Percentiles rank a stretch among this genome's conserved stretches.
phyloP scores from a whole-genome alignment of 257 asterid species.

The Leonotis leonurus region DNA sequence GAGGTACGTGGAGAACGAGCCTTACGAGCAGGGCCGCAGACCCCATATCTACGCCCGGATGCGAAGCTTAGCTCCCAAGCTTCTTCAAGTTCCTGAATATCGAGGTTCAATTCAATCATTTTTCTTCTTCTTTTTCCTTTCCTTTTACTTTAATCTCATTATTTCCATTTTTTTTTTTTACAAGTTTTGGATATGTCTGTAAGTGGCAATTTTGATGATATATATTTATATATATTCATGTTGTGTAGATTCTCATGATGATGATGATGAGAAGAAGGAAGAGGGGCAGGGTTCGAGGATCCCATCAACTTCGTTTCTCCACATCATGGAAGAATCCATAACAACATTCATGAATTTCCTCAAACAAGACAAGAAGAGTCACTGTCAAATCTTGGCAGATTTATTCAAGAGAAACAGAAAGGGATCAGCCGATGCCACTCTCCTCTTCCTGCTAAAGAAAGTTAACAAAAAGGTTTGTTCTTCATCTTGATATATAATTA shows the following conservation, averaged over 20 bases:
- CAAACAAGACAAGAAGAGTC: constrained; percentile 66
- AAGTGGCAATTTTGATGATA: too few relatives aligned
- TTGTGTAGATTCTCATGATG: too few relatives aligned
- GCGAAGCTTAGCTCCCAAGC: constrained; percentile 66
- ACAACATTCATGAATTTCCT: constrained; percentile 79
- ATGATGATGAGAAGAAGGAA: constrained; percentile 40
- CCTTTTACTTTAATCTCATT: too few relatives aligned
- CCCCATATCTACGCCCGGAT: constrained; percentile 77
- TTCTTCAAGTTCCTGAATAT: constrained; percentile 88
- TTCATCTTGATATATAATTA: too few relatives aligned
- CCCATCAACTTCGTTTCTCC: constrained; percentile 64
- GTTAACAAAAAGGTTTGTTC: constrained; percentile 54
- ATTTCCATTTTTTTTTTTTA: too few relatives aligned
- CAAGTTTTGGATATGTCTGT: too few relatives aligned
- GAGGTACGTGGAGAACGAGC: constrained; percentile 77
- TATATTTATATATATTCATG: constrained; percentile 1
- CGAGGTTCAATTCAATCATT: too few relatives aligned
- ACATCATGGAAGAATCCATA: constrained; percentile 69
- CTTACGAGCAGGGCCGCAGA: constrained; percentile 70
- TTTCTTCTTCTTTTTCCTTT: too few relatives aligned
- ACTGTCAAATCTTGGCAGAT: constrained; percentile 46
- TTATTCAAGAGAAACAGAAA: constrained; percentile 49
- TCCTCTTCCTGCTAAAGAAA: constrained; percentile 56
- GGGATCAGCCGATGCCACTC: constrained; percentile 58
- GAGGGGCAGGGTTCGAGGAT: constrained; percentile 53